Evolutionary conservation across 2,329 filamentous ascomycete species (phyloP).

Genomic region (Eurotiales sp.): DNA sequence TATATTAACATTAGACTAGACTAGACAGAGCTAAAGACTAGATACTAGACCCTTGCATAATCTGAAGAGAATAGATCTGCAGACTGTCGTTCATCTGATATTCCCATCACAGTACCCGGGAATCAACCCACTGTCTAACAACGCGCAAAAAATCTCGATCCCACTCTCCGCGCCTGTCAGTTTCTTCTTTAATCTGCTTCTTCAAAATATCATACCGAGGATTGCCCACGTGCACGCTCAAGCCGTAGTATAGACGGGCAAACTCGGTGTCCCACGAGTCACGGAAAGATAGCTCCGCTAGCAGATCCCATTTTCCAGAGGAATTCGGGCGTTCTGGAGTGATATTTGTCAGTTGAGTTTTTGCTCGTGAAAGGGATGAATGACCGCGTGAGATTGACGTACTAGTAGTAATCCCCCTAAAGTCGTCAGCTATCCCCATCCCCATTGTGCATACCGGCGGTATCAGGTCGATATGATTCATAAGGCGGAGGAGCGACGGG

Average conservation of each 20-base stretch:
- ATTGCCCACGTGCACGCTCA: neutral
- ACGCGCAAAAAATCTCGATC: neutral
- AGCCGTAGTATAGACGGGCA: constrained; percentile 1
- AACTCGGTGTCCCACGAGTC: constrained; percentile 12
- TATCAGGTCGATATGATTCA: neutral
- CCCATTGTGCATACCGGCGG: neutral
- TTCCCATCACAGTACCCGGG: neutral
- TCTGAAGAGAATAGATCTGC: neutral
- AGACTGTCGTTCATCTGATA: too few relatives aligned
- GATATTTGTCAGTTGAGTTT: neutral
- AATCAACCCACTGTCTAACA: neutral
- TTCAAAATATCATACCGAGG: neutral
- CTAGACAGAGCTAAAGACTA: neutral
- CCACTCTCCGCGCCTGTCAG: constrained; percentile 5
- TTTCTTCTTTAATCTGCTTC: constrained; percentile 5
- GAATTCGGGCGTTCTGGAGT: neutral
- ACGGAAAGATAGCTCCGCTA: neutral
- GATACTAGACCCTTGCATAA: neutral
- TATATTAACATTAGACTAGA: neutral
- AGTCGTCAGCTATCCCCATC: neutral
- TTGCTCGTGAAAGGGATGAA: neutral
- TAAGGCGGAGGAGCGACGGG: constrained; percentile 8
- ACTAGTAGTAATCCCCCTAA: constrained; percentile 3
- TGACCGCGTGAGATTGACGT: neutral
- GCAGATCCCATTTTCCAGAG: neutral